phyloP scores from a whole-genome alignment of 495 filamentous ascomycete genomes.

The Apodospora peruviana region DNA sequence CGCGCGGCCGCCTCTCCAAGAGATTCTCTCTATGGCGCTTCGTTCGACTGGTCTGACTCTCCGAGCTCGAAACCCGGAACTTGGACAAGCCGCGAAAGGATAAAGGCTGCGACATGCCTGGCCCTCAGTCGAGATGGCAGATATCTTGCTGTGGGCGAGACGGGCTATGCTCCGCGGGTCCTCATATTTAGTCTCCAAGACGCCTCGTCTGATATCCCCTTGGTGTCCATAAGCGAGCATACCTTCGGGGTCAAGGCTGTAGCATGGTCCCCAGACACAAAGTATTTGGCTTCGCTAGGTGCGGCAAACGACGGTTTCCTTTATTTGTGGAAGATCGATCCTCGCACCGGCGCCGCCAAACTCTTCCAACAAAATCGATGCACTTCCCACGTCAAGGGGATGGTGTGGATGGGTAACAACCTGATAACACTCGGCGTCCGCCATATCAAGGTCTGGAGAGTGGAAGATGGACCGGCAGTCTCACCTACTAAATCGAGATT shows the following conservation, averaged over 20 bases:
- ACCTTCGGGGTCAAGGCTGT: slow-evolving; percentile 83
- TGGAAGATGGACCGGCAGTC: slow-evolving; percentile 53
- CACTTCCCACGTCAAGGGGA: slow-evolving; percentile 72
- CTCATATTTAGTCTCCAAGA: slow-evolving; percentile 83
- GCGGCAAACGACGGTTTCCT: slow-evolving; percentile 89
- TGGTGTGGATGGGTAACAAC: slow-evolving; percentile 76
- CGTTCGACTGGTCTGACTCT: slow-evolving; percentile 52
- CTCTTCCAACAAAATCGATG: slow-evolving; percentile 93
- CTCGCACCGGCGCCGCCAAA: slow-evolving; percentile 75
- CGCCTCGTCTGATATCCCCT: slow-evolving; percentile 68
- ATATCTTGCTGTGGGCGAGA: slow-evolving; percentile 91
- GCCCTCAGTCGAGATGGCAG: slow-evolving; percentile 85
- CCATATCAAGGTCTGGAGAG: slow-evolving; percentile 90
- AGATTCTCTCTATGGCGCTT: slow-evolving; percentile 45
- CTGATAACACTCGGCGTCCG: slow-evolving; percentile 69
- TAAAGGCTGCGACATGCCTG: slow-evolving; percentile 95
- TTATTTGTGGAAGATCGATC: slow-evolving; percentile 81
- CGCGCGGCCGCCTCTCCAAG: slow-evolving; percentile 48
- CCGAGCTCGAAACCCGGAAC: slow-evolving; percentile 52
- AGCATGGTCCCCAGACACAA: slow-evolving; percentile 82
- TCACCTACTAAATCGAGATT: slow-evolving; percentile 44
- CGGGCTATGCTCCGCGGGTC: slow-evolving; percentile 87
- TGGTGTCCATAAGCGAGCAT: slow-evolving; percentile 85
- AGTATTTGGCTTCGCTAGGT: slow-evolving; percentile 83
- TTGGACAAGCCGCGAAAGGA: slow-evolving; percentile 80